Base-by-base conservation (phyloP, 805 yeast genomes). In the Wickerhamomyces xylosicus region DNA sequence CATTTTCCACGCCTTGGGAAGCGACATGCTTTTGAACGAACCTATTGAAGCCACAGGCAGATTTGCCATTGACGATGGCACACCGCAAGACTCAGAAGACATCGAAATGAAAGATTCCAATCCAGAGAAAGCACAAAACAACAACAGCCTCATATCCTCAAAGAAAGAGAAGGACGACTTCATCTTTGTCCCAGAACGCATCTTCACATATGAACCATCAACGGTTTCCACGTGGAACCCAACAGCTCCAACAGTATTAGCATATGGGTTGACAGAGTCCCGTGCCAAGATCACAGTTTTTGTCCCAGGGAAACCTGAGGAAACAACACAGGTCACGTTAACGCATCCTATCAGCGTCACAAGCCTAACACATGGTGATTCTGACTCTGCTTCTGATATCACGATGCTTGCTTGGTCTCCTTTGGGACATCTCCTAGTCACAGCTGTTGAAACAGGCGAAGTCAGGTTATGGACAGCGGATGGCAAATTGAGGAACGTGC, bases 391-490 rank as follows among this genome's bases (percentile, higher is more conserved):
- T 6, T 40, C 50, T 25, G 58, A 57, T 37, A 47, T 67, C 2
- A 60, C 68, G 2, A 45, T 53, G 20, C 39, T 72, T 3, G 46
- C 74, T 9, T 85, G 94, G 94, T 71, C 85, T 11, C 79, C 80
- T 1, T 60, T 62, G 39, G 95, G 95, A 0, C 63, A 71, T 32
- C 48, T 67, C 13, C 56, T 86, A 3, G 66, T 81, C 13, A 80
- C 89, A 0, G 82, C 79, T 3, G 68, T 78, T 2, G 74, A 69
- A 39, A 69, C 69, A 50, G 95, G 95, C 13, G 90, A 82, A 48
- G 50, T 87, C 8, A 62, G 90, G 40, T 63, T 84, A n/a, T 87
- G 95, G 95, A 71, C 78, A 10, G 65, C 72, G 0, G 79, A 75
- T 35, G 95, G 95, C 0, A 68, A 71, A 22, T 62, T 85, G 31